Percentiles rank a stretch among this genome's conserved stretches.
Conservation (phyloP, 2,329 filamentous ascomycete species). For the Aspergillus flavus region DNA sequence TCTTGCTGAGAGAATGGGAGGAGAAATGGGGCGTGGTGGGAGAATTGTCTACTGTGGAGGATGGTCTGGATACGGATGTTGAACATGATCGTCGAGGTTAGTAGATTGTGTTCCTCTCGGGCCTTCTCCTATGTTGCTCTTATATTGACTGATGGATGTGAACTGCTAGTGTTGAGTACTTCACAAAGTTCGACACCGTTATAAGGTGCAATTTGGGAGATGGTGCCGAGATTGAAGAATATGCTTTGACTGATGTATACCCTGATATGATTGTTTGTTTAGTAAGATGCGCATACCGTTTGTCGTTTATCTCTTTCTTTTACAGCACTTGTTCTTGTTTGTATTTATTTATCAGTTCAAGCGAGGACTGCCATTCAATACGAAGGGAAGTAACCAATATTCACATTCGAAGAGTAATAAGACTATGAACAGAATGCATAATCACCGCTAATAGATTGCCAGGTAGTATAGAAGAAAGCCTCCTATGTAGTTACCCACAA, state of each 20-base stretch:
- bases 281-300: background rate
- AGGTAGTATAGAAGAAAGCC: background rate
- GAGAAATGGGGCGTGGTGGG: background rate
- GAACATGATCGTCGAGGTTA: background rate
- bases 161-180: background rate
- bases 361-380: background rate
- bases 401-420: background rate
- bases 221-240: background rate
- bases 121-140: background rate
- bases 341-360: background rate
- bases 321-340: background rate
- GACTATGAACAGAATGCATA: background rate
- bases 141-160: background rate
- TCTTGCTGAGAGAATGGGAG: background rate
- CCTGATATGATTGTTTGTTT: background rate
- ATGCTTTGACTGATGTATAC: background rate
- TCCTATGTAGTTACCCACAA: background rate
- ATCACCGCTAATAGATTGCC: background rate
- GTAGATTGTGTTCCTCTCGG: background rate
- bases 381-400: background rate
- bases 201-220: background rate
- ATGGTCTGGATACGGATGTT: background rate
- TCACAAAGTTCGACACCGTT: background rate
- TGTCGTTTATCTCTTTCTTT: background rate
- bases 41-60: background rate